These are phyloP conservation scores for Gnaphalium uliginosum DNA, from an alignment of 129 eudicot species.

Conservation along the genomic window DNA sequence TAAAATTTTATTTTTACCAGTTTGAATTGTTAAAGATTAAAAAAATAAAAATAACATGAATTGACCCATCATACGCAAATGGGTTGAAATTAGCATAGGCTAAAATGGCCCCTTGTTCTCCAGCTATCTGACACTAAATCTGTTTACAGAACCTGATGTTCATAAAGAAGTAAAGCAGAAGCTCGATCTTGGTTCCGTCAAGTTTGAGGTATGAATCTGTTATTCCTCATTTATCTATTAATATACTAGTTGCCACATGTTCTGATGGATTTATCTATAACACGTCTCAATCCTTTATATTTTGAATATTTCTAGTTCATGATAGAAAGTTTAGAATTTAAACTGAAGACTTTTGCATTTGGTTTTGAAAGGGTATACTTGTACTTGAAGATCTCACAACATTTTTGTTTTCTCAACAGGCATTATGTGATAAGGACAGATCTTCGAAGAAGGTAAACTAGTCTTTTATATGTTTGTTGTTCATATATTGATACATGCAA, in stretches of 20 bases:
- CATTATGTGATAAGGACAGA: constrained; percentile 81
- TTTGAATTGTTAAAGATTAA: not conserved
- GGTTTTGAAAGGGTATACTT: not conserved
- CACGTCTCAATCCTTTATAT: too few species aligned
- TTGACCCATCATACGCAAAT: not conserved
- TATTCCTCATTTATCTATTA: not conserved
- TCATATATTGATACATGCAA: not conserved
- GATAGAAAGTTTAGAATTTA: not conserved
- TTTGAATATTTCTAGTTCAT: not conserved
- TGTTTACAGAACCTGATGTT: constrained; percentile 87
- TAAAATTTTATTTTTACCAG: not conserved
- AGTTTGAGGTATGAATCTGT: constrained; percentile 72
- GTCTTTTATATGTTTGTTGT: not conserved
- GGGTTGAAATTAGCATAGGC: not conserved
- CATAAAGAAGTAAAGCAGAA: constrained; percentile 92
- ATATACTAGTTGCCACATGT: not conserved
- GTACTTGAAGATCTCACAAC: constrained; percentile 1
- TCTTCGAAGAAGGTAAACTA: constrained; percentile 71
- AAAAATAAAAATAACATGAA: not conserved
- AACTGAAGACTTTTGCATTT: not conserved
- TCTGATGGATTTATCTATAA: too few species aligned
- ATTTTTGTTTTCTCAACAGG: constrained; percentile 49
- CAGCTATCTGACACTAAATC: constrained; percentile 3
- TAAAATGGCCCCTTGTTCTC: not conserved
- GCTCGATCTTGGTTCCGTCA: constrained; percentile 89